Evolutionary conservation across 148 eudicot genomes (phyloP).

Genomic region (Nepenthes gracilis): DNA sequence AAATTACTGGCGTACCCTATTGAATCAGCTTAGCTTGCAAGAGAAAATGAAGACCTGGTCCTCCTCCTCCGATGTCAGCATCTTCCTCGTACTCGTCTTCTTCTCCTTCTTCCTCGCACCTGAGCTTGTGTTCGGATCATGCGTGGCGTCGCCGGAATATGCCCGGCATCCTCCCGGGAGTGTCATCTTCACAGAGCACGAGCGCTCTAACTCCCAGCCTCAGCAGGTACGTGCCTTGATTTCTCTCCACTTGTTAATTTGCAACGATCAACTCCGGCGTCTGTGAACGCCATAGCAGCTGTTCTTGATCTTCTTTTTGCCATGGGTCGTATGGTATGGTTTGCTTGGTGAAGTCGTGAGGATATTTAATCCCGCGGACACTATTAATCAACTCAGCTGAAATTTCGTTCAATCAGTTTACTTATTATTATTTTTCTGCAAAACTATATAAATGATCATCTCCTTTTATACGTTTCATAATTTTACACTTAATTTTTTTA

Average conservation of each 20-base stretch:
- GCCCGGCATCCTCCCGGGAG: conserved; percentile 35
- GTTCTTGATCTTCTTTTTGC: neutral
- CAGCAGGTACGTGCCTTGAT: conserved; percentile 31
- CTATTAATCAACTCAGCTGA: neutral
- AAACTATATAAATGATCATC: too few relatives aligned
- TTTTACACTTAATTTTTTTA: too few relatives aligned
- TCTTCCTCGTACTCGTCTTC: conserved; percentile 9
- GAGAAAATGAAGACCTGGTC: conserved; percentile 16
- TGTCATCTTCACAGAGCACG: conserved; percentile 21
- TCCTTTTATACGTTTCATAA: too few relatives aligned
- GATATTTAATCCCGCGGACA: too few relatives aligned
- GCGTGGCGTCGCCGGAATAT: conserved; percentile 16
- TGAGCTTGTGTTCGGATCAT: too few relatives aligned
- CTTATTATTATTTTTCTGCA: too few relatives aligned
- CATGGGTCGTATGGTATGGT: neutral
- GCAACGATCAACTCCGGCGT: too few relatives aligned
- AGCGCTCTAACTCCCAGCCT: conserved; percentile 33
- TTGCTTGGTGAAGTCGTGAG: too few relatives aligned
- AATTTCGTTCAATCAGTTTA: too few relatives aligned
- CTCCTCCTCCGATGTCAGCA: neutral
- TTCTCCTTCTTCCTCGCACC: neutral
- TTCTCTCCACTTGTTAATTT: neutral
- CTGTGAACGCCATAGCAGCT: too few relatives aligned
- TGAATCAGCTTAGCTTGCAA: conserved; percentile 5
- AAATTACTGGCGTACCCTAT: neutral